Evolutionary conservation across 2,329 filamentous ascomycete genomes (phyloP).

Genomic region (Fusarium luffae): DNA sequence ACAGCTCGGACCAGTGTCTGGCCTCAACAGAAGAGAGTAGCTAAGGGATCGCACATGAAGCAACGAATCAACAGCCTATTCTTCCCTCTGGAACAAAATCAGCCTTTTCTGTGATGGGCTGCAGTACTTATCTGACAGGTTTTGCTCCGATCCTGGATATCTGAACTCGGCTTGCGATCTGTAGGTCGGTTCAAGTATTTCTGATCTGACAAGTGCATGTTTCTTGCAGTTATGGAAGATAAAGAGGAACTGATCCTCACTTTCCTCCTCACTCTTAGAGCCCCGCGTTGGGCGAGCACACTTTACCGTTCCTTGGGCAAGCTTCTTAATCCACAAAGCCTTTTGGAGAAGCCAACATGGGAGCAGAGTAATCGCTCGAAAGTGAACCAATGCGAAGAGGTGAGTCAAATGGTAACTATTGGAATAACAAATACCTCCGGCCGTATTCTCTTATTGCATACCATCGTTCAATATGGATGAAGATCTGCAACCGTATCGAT

Average conservation of each 20-base stretch:
- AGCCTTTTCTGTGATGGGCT: neutral
- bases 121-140: neutral
- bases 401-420: neutral
- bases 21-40: neutral
- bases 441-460: neutral
- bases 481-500: neutral
- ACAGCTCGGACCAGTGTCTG: neutral
- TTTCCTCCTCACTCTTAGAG: too few relatives aligned
- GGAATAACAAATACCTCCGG: neutral
- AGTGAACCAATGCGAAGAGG: too few relatives aligned
- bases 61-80: neutral
- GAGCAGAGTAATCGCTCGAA: neutral
- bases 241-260: neutral
- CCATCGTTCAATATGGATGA: rapidly evolving
- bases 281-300: too few relatives aligned
- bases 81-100: neutral
- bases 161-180: neutral
- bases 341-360: neutral
- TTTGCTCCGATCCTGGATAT: neutral
- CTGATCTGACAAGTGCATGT: neutral
- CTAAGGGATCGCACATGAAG: neutral
- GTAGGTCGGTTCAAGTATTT: neutral
- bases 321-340: neutral
- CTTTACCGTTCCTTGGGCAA: neutral
- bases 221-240: neutral